Conservation (phyloP, 2,329 filamentous ascomycete species). For the Chaetomium globosum region DNA sequence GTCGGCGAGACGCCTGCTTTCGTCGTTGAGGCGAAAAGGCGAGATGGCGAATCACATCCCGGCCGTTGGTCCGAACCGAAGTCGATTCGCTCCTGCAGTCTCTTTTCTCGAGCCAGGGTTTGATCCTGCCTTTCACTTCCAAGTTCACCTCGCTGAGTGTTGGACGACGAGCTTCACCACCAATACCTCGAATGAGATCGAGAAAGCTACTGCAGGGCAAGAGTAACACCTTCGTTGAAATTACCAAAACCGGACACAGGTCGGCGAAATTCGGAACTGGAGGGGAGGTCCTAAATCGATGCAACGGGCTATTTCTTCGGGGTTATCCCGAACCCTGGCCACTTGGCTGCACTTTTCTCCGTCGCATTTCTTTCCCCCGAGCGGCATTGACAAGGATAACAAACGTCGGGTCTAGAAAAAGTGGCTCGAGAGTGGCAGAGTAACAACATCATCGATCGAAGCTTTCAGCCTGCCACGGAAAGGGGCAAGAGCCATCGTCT, state of each 20-base stretch:
- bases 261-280: constrained; percentile 25
- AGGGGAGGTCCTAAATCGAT: background rate
- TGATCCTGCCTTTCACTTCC: background rate
- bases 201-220: background rate
- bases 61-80: constrained; percentile 31
- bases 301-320: constrained; percentile 1
- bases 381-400: background rate
- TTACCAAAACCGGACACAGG: constrained; percentile 13
- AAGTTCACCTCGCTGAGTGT: constrained; percentile 5
- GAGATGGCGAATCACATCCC: constrained; percentile 28
- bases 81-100: constrained; percentile 1
- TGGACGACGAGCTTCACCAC: background rate
- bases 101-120: constrained; percentile 14
- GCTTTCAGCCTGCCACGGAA: background rate
- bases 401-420: background rate
- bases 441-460: background rate
- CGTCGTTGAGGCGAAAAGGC: constrained; percentile 26
- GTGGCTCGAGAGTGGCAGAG: background rate
- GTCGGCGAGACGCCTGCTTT: constrained; percentile 8
- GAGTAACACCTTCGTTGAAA: background rate
- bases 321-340: constrained; percentile 6
- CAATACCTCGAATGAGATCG: background rate
- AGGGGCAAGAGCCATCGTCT: background rate
- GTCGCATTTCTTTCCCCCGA: background rate
- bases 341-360: background rate